Evolutionary conservation across 1,139 yeast species (phyloP), one percentile per base, ranked within the genome.

Genomic region (Debaryomyces singareniensis): DNA sequence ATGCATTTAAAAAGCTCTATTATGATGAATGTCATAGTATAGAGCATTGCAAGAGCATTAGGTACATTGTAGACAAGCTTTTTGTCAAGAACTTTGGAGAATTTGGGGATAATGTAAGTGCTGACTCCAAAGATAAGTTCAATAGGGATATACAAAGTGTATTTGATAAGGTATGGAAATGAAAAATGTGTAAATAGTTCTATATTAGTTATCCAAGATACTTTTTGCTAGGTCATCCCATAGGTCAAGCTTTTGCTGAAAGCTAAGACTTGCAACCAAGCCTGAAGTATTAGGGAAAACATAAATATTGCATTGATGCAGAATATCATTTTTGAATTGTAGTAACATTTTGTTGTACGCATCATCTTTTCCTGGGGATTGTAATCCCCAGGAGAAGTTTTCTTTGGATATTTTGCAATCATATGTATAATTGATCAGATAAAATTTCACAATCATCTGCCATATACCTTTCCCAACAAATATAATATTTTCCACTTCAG

Each of bases 251-350:
- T 76, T 78, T 29, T 63, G 64, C 0, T 51, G 54, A 35, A 60
- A 61, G 13, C 62, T 55, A 46, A 78, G 55, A 34, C 56, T 54
- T 5, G 81, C 70, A 5, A 78, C 91, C n/a, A 83, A 55, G 0
- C 93, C 93, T 2, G 87, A 79, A 0, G 91, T 81, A 31, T 78
- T 78, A 3, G 91, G 91, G 25, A 81, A 68, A 4, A 82, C 89
- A 48, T 66, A 74, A 0, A 77, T 37, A 30, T 44, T 27, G 25
- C 45, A 33, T 6, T 38, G 34, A 38, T 35, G 30, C 5, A 40
- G 46, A 14, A 49, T 35, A 18, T 30, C 35, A 3, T 40, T 34
- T 15, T 37, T 32, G 13, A 58, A 35, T 24, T 39, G 35, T 13
- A 35, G 31, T 27, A 58, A 32, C 6, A 57, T 27, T 18, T 20